These are phyloP conservation scores for Posidonia australis DNA, from an alignment of 106 monocot genomes.

Conservation along the genomic window DNA sequence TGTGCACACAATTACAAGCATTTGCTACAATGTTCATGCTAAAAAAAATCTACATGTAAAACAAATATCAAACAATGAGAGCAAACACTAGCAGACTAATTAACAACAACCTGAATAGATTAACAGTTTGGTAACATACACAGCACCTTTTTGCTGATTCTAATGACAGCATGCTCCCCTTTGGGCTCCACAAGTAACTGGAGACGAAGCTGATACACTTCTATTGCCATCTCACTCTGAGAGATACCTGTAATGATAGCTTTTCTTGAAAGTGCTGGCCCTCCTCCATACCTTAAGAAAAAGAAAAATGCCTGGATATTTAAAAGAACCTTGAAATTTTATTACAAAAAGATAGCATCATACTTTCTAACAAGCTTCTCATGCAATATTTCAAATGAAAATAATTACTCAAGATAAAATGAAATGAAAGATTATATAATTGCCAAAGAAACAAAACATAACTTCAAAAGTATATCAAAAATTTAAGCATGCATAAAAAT, in stretches of 20 bases:
- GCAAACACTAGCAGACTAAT: no score
- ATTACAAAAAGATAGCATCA: no score
- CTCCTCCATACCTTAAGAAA: slow-evolving; percentile 84
- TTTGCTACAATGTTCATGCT: no score
- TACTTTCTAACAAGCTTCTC: no score
- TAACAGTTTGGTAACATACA: background rate
- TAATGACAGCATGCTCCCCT: slow-evolving; percentile 70
- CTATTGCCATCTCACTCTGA: slow-evolving; percentile 81
- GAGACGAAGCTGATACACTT: slow-evolving; percentile 93
- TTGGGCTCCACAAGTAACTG: slow-evolving; percentile 73
- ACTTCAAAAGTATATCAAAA: background rate
- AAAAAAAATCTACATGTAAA: no score
- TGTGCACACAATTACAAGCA: no score
- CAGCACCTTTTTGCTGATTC: slow-evolving; percentile 98
- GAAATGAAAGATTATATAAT: no score
- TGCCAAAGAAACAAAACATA: background rate
- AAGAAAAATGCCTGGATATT: background rate
- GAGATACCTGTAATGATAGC: slow-evolving; percentile 83
- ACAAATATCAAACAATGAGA: no score
- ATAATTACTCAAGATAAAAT: no score
- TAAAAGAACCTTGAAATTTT: no score
- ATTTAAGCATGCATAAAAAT: background rate
- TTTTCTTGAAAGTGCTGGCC: slow-evolving; percentile 73
- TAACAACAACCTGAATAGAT: background rate
- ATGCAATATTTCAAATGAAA: no score